phyloP scores from a whole-genome alignment of 2,329 filamentous ascomycete genomes.

The Aspergillus quadricinctus region DNA sequence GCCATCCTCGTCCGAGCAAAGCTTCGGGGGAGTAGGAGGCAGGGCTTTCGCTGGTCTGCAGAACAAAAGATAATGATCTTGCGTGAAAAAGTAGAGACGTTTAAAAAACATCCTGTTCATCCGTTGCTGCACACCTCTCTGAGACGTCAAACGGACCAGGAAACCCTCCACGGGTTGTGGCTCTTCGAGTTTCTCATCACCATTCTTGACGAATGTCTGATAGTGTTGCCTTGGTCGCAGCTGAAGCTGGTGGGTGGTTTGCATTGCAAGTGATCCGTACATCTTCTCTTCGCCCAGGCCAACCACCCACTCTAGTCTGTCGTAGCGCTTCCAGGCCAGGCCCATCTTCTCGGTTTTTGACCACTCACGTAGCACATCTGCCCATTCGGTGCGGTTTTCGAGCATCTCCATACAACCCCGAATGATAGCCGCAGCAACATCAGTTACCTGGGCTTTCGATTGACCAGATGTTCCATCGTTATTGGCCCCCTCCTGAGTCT shows the following conservation, averaged over 20 bases:
- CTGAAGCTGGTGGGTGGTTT: constrained; percentile 62
- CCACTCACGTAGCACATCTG: constrained; percentile 57
- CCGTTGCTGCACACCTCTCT: constrained; percentile 55
- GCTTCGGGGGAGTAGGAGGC: constrained; percentile 56
- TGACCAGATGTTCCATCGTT: constrained; percentile 40
- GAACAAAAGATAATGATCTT: constrained; percentile 61
- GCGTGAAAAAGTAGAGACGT: constrained; percentile 60
- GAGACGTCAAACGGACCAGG: constrained; percentile 60
- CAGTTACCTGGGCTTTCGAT: constrained; percentile 46
- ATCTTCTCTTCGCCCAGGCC: constrained; percentile 63
- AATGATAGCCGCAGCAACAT: constrained; percentile 54
- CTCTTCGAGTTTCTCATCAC: constrained; percentile 46
- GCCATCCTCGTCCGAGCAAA: constrained; percentile 41
- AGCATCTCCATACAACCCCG: constrained; percentile 57
- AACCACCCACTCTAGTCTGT: constrained; percentile 64
- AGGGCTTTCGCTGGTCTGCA: constrained; percentile 56
- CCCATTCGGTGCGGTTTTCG: constrained; percentile 54
- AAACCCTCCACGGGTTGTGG: constrained; percentile 63
- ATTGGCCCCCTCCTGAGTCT: constrained; percentile 36
- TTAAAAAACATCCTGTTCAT: constrained; percentile 62
- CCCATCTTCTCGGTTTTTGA: constrained; percentile 56
- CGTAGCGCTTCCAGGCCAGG: constrained; percentile 65
- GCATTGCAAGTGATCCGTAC: constrained; percentile 66
- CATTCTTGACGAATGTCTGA: constrained; percentile 46
- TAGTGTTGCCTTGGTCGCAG: constrained; percentile 63